Evolutionary conservation across 495 filamentous ascomycete species (phyloP).

Genomic region (Penicillium paxilli): DNA sequence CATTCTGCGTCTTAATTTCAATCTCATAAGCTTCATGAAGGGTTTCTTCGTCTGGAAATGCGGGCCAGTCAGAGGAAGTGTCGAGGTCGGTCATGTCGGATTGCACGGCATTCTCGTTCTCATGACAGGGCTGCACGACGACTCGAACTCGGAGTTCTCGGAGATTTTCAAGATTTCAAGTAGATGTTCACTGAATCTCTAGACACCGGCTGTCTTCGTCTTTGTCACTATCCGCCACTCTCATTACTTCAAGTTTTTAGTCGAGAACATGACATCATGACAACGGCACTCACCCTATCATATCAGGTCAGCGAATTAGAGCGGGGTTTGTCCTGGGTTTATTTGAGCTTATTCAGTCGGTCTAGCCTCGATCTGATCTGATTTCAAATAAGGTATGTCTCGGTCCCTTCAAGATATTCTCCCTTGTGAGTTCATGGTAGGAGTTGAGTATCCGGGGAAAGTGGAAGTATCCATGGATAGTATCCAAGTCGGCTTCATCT

Average conservation of each 20-base stretch:
- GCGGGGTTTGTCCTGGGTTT: background rate
- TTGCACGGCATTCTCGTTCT: background rate
- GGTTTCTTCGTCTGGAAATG: conserved; percentile 12
- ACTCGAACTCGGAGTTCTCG: no score
- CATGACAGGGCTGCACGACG: background rate
- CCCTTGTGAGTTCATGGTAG: no score
- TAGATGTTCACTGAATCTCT: background rate
- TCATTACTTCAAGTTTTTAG: background rate
- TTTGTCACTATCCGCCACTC: background rate
- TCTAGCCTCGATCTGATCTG: no score
- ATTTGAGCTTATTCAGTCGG: background rate
- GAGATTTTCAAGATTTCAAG: background rate
- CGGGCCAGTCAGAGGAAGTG: background rate
- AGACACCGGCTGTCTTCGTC: background rate
- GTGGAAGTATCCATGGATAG: no score
- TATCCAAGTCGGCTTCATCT: no score
- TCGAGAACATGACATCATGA: background rate
- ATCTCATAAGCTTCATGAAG: conserved; percentile 36
- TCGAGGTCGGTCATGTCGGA: background rate
- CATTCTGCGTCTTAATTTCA: conserved; percentile 15
- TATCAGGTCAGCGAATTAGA: background rate
- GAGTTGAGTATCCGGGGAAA: no score
- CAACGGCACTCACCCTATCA: background rate
- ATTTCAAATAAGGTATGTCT: background rate
- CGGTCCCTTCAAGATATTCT: no score